These are phyloP conservation scores for Vigna nakashimae DNA, from an alignment of 306 rosid genomes.

Conservation along the genomic window DNA sequence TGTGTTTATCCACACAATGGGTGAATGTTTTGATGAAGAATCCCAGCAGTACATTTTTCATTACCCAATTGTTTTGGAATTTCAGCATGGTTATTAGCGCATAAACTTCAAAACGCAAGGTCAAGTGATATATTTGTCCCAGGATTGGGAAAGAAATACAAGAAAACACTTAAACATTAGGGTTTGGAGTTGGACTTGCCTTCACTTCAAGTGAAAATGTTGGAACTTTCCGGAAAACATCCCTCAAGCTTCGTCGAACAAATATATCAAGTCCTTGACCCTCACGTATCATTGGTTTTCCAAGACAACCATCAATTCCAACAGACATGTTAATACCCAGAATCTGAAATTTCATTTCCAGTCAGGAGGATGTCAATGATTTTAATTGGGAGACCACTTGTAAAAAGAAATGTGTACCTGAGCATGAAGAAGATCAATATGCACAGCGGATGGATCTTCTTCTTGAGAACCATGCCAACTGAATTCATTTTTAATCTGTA, in stretches of 20 bases:
- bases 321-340: slow-evolving; percentile 91
- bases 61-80: not conserved
- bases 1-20: not conserved
- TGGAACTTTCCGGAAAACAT: slow-evolving; percentile 93
- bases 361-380: slow-evolving; percentile 42
- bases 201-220: slow-evolving; percentile 90
- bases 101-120: not conserved
- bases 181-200: slow-evolving; percentile 57
- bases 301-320: slow-evolving; percentile 79
- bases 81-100: slow-evolving; percentile 23
- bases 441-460: slow-evolving; percentile 91
- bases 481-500: slow-evolving; percentile 78
- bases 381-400: slow-evolving; percentile 4
- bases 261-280: slow-evolving; percentile 86
- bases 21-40: not conserved
- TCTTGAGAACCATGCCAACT: slow-evolving; percentile 93
- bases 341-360: slow-evolving; percentile 63
- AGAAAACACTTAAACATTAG: slow-evolving; percentile 22
- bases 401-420: slow-evolving; percentile 63
- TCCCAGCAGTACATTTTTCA: not conserved
- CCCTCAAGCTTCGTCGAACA: slow-evolving; percentile 96
- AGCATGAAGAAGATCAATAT: slow-evolving; percentile 86
- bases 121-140: not conserved
- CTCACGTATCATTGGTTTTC: slow-evolving; percentile 93
- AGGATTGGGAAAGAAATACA: slow-evolving; percentile 10